A percentile compares a stretch with the other conserved stretches of the same genome.
Evolutionary conservation across 1,284 basidiomycete genomes (phyloP).

Genomic region (Puccinia polysora): DNA sequence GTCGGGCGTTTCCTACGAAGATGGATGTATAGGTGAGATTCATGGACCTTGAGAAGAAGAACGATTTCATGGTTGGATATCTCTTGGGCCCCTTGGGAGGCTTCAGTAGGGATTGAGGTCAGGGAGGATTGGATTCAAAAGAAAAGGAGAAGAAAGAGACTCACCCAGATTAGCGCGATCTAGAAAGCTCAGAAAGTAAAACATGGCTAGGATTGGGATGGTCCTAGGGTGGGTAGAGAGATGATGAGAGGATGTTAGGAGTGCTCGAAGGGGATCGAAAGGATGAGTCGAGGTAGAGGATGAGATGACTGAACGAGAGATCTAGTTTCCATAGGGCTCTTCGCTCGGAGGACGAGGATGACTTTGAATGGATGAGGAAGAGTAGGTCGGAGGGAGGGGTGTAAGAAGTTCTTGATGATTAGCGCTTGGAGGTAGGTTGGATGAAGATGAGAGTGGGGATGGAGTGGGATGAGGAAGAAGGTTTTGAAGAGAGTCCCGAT

Average conservation of each 20-base stretch:
- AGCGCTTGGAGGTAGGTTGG: too few relatives aligned
- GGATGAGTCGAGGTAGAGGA: too few relatives aligned
- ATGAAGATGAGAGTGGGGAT: too few relatives aligned
- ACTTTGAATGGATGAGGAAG: too few relatives aligned
- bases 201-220: neutral
- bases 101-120: neutral
- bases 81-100: neutral
- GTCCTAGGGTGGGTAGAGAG: neutral
- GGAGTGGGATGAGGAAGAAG: too few relatives aligned
- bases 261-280: too few relatives aligned
- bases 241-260: neutral
- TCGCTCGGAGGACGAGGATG: too few relatives aligned
- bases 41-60: neutral
- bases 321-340: neutral
- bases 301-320: neutral
- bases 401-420: too few relatives aligned
- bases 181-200: constrained; percentile 1
- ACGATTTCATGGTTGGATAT: neutral
- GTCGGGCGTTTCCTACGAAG: constrained; percentile 23
- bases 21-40: neutral
- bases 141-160: neutral
- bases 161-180: constrained; percentile 8
- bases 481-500: too few relatives aligned
- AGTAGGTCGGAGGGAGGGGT: too few relatives aligned
- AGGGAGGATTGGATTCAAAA: too few relatives aligned